Evolutionary conservation across 2,329 filamentous ascomycete genomes (phyloP), one percentile per base, ranked within the genome.

Genomic region (Calycina marina): DNA sequence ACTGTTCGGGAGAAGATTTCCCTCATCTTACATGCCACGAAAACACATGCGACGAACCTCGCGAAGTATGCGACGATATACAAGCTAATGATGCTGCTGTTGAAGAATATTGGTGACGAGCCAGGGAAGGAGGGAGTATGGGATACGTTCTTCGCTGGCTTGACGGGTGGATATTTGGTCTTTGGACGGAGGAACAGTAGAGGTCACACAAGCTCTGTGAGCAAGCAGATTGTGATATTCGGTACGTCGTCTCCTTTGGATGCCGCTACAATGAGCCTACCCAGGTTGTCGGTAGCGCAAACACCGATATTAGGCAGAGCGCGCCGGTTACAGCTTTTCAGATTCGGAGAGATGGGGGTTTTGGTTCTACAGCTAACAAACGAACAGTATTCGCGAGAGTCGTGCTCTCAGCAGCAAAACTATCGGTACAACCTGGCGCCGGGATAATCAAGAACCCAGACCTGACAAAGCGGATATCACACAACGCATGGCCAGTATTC

Each of bases 191-290:
- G 69, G 38, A 69, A 66, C 25, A 57, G 55, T 48, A 77, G 80
- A 22, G 77, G 77, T 46, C 69, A 69, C 54, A 75, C 83, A 50
- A 80, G 77, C 39, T 79, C 73, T 42, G 78, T 94, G 40, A 93
- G 77, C 59, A 84, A 94, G 63, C 88, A 98, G 65, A 98, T 98
- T 54, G 85, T 93, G 56, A 82, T 96, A 48, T 98, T 98, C 62
- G 45, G 50, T 53, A 42, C 30, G 41, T 24, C 28, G 28, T 8
- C 8, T 24, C 6, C 13, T 22, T 22, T 5, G 18, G 20, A 11
- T n/a, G n/a, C n/a, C n/a, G n/a, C n/a, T n/a, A n/a, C n/a, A n/a
- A n/a, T n/a, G n/a, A n/a, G n/a, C n/a, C n/a, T n/a, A n/a, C n/a
- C n/a, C n/a, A n/a, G n/a, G n/a, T n/a, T n/a, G n/a, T n/a, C n/a